Base-by-base conservation (phyloP, 2,329 filamentous ascomycete genomes). In the Ophiostoma ulmi region DNA sequence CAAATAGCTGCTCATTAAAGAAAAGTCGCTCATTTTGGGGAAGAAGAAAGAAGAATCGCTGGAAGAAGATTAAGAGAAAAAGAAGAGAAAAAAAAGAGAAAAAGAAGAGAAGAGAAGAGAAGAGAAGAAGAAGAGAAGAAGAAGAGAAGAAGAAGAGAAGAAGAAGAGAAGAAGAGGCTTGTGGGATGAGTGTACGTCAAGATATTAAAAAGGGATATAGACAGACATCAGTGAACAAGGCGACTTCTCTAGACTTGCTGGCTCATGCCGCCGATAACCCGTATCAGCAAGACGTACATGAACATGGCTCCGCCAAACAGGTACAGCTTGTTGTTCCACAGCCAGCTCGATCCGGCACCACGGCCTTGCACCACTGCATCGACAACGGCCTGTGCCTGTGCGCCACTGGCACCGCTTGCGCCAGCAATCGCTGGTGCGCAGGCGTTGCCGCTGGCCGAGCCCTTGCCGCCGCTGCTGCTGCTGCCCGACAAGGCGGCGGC, bases 341-440 rank as follows among this genome's bases (percentile, higher is more conserved):
- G 79, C 92, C 93, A 98, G 71, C 92, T 88, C 75, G 93, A 89
- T 0, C 93, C 92, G 2, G 90, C 92, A 74, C 95, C 90, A 74
- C 91, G 89, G 85, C 82, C 90, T 86, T 85, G 93, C 80, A 80
- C 91, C 79, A 81, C 91, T 1, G 84, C 92, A 74, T 94, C 91
- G n/a, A 95, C 90, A 0, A 96, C 78, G 78, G 91, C 80, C 85
- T 90, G 84, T 79, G 88, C 80, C 84, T 88, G 82, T 85, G 85
- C 76, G 79, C 91, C 79, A 80, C 90, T 80, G 11, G 64, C 68
- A 4, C 68, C 69, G 83, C 87, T 69, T 79, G 90, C 70, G 78
- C 90, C 58, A 11, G 58, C 58, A 4, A 44, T 39, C 2, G 63
- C 22, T 3, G 68, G 35, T 11, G 36, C 61, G 31, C 44, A 36